Conservation (phyloP, 805 yeast genomes). For the Suhomyces canberraensis region DNA sequence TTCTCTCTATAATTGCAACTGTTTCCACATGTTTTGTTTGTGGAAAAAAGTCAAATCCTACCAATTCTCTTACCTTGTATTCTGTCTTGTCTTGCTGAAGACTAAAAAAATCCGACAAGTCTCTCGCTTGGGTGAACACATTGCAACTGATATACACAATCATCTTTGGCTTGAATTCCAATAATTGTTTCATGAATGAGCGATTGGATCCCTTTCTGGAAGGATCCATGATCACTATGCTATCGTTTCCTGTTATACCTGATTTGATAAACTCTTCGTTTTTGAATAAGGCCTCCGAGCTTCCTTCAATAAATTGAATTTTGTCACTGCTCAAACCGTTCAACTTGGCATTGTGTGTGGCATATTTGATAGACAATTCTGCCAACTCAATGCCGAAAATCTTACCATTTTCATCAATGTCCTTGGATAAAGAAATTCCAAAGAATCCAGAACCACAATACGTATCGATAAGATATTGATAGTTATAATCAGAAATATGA, state of each 20-base stretch:
- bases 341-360: constrained; percentile 36
- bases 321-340: constrained; percentile 30
- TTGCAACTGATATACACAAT: constrained; percentile 44
- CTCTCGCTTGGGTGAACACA: constrained; percentile 46
- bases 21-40: constrained; percentile 60
- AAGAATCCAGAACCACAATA: constrained; percentile 48
- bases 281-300: constrained; percentile 35
- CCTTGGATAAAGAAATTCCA: constrained; percentile 34
- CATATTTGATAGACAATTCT: constrained; percentile 29
- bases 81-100: constrained; percentile 14
- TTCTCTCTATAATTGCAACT: constrained; percentile 43
- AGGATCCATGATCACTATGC: constrained; percentile 43
- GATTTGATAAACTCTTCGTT: constrained; percentile 21
- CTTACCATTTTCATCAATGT: constrained; percentile 27
- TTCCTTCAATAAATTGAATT: constrained; percentile 34
- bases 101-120: constrained; percentile 27
- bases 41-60: constrained; percentile 49
- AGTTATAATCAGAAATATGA: constrained; percentile 14
- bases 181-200: constrained; percentile 33
- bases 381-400: constrained; percentile 43
- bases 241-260: constrained; percentile 27
- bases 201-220: constrained; percentile 41
- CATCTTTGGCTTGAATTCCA: constrained; percentile 34
- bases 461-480: constrained; percentile 36
- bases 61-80: constrained; percentile 19